phyloP scores from a whole-genome alignment of 495 filamentous ascomycete species.

The Aspergillus steynii region DNA sequence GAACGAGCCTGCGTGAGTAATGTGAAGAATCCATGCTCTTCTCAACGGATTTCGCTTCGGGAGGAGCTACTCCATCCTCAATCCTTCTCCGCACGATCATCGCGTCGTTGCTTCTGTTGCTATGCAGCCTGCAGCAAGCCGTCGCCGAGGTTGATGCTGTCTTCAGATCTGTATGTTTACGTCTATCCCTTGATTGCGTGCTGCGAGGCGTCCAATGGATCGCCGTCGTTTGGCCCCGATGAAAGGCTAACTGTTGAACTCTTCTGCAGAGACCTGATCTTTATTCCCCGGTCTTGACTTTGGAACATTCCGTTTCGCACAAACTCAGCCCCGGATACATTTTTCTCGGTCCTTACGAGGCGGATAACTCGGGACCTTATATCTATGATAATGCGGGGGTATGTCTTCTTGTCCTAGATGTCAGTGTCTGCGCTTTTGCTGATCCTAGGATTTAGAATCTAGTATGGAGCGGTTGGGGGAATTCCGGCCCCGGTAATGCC shows the following conservation, averaged over 20 bases:
- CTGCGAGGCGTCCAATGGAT: neutral
- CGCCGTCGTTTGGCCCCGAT: neutral
- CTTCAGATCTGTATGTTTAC: constrained; percentile 22
- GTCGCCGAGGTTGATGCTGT: constrained; percentile 17
- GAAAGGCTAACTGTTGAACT: constrained; percentile 11
- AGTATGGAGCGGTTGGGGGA: constrained; percentile 49
- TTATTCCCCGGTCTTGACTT: constrained; percentile 34
- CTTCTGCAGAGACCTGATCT: constrained; percentile 41
- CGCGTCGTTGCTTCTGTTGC: constrained; percentile 8
- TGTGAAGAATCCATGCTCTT: constrained; percentile 26
- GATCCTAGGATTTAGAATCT: constrained; percentile 34
- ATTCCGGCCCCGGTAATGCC: constrained; percentile 40
- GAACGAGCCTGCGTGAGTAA: constrained; percentile 12
- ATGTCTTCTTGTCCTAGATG: constrained; percentile 17
- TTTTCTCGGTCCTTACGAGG: constrained; percentile 44
- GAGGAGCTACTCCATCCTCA: constrained; percentile 16
- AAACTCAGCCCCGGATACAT: constrained; percentile 45
- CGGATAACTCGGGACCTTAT: constrained; percentile 43
- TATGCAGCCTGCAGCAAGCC: constrained; percentile 9
- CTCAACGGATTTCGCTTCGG: constrained; percentile 10
- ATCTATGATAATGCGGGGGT: constrained; percentile 48
- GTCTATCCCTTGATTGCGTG: neutral
- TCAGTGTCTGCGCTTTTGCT: constrained; percentile 7
- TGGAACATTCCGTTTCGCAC: constrained; percentile 28
- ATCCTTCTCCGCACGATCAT: constrained; percentile 2